phyloP scores from a whole-genome alignment of 2,329 filamentous ascomycete genomes.

The Pseudogymnoascus sp. region DNA sequence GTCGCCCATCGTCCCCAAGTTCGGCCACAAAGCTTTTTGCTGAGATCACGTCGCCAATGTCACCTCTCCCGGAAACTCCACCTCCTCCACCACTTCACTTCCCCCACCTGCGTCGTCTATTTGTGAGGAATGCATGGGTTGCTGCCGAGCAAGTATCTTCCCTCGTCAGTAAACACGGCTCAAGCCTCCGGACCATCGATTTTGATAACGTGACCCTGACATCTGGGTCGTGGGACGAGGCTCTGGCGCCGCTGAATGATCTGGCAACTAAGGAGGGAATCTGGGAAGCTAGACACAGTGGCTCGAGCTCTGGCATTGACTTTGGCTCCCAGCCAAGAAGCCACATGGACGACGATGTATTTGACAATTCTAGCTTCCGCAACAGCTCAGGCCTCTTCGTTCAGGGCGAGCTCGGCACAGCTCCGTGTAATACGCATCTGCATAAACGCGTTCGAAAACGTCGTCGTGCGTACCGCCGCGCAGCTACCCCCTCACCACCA shows the following conservation, averaged over 20 bases:
- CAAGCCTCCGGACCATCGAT: slow-evolving; percentile 67
- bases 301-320: slow-evolving; percentile 13
- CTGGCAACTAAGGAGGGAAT: slow-evolving; percentile 12
- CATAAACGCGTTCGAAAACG: slow-evolving; percentile 4
- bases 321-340: not conserved
- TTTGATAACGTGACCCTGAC: slow-evolving; percentile 69
- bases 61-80: slow-evolving; percentile 48
- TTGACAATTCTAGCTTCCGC: not conserved
- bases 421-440: not conserved
- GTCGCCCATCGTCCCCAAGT: slow-evolving; percentile 43
- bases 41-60: slow-evolving; percentile 59
- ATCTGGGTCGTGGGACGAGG: slow-evolving; percentile 72
- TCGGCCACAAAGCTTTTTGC: slow-evolving; percentile 56
- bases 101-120: slow-evolving; percentile 58
- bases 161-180: slow-evolving; percentile 60
- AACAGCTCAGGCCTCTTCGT: not conserved
- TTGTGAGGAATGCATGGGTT: slow-evolving; percentile 66
- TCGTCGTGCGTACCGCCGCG: not conserved
- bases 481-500: not conserved
- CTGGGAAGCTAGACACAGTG: slow-evolving; percentile 2
- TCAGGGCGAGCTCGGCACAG: not conserved
- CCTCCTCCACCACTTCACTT: slow-evolving; percentile 55
- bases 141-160: slow-evolving; percentile 62
- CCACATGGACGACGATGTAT: slow-evolving; percentile 8
- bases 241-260: slow-evolving; percentile 59